Evolutionary conservation across 495 filamentous ascomycete genomes (phyloP).

Genomic region (Neurospora tetraspora): DNA sequence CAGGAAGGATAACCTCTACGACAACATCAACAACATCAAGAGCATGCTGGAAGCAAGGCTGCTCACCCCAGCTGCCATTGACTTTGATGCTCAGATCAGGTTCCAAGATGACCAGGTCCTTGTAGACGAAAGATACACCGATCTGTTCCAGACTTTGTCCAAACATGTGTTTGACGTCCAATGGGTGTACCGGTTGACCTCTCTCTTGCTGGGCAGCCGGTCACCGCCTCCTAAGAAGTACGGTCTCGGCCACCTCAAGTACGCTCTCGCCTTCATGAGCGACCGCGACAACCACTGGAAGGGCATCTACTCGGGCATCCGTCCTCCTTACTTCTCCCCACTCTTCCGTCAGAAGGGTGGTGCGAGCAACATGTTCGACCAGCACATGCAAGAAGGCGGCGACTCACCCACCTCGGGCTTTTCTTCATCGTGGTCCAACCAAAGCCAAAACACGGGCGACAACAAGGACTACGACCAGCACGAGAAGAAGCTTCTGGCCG

Average conservation of each 20-base stretch:
- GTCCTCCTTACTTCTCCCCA: conserved; percentile 23
- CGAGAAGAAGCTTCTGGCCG: conserved; percentile 73
- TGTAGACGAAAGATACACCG: conserved; percentile 5
- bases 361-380: neutral
- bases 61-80: conserved; percentile 6
- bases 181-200: conserved; percentile 24
- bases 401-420: neutral
- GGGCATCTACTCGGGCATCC: conserved; percentile 7
- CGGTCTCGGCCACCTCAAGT: conserved; percentile 3
- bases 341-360: conserved; percentile 2
- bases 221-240: conserved; percentile 7
- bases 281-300: conserved; percentile 18
- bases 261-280: conserved; percentile 15
- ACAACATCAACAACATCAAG: conserved; percentile 33
- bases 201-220: conserved; percentile 16
- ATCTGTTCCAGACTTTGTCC: conserved; percentile 1
- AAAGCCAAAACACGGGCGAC: neutral
- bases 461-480: conserved; percentile 38
- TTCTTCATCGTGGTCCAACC: neutral
- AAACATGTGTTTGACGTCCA: conserved; percentile 19
- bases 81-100: conserved; percentile 9
- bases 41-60: conserved; percentile 26
- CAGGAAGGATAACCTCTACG: conserved; percentile 19
- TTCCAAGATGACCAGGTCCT: conserved; percentile 1
- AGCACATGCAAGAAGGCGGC: neutral